These are phyloP conservation scores for Peronospora tabacina DNA, from an alignment of 352 stramenopile species.

Conservation along the genomic window DNA sequence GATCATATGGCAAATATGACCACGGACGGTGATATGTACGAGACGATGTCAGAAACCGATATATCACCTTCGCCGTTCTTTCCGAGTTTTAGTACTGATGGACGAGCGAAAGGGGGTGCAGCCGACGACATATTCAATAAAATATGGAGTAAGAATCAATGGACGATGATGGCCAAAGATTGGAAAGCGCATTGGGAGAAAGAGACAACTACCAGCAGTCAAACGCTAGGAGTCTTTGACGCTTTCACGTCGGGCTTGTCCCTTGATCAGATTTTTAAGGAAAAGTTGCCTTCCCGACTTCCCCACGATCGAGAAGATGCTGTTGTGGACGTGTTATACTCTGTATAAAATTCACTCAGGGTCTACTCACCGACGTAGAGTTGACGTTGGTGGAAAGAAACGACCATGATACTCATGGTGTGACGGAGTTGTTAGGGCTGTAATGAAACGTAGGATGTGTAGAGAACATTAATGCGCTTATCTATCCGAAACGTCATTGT, in stretches of 20 bases:
- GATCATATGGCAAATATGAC: not conserved
- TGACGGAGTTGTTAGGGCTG: not conserved
- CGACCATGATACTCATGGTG: conserved; percentile 9
- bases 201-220: conserved; percentile 34
- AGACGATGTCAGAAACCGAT: conserved; percentile 14
- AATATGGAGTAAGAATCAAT: conserved; percentile 48
- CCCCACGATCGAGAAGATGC: conserved; percentile 60
- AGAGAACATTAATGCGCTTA: no score
- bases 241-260: conserved; percentile 32
- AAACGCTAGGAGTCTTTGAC: conserved; percentile 29
- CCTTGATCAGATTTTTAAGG: conserved; percentile 67
- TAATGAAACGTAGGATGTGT: conserved; percentile 23
- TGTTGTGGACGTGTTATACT: conserved; percentile 52
- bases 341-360: not conserved
- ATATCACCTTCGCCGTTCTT: conserved; percentile 12
- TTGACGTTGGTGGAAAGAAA: conserved; percentile 34
- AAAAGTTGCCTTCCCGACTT: conserved; percentile 59
- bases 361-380: conserved; percentile 9
- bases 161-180: conserved; percentile 30
- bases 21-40: not conserved
- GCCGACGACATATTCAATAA: conserved; percentile 14
- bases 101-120: conserved; percentile 10
- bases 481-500: conserved; percentile 19
- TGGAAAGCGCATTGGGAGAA: conserved; percentile 45
- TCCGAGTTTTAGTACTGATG: conserved; percentile 10